Evolutionary conservation across 177 flowering plant species (phyloP).

Genomic region (Vitis hybrid): DNA sequence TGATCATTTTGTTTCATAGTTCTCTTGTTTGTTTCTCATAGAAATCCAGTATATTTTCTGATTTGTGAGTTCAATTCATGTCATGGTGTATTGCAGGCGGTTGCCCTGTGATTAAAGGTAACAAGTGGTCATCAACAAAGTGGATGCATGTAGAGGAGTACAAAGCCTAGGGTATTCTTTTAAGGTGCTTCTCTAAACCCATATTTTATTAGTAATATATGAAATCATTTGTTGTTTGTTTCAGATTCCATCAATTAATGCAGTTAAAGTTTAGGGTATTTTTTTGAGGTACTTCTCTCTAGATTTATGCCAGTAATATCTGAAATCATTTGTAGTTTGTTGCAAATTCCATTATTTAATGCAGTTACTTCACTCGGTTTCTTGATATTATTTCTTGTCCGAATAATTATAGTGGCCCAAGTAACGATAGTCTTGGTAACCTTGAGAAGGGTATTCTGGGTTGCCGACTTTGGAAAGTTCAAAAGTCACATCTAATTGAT

Average conservation of each 20-base stretch:
- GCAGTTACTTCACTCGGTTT: background rate
- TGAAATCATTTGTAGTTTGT: background rate
- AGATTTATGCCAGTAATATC: too few species aligned
- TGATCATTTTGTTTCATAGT: background rate
- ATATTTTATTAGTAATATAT: background rate
- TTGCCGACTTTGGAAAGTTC: too few species aligned
- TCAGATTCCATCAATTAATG: too few species aligned
- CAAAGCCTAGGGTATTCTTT: conserved; percentile 18
- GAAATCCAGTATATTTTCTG: background rate
- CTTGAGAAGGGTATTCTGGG: too few species aligned
- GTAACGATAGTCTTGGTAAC: too few species aligned
- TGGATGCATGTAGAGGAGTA: conserved; percentile 56
- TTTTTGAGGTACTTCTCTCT: too few species aligned
- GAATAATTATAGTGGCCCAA: too few species aligned
- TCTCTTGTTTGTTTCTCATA: background rate
- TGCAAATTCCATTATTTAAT: background rate
- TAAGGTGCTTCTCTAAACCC: conserved; percentile 4
- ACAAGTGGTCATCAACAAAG: conserved; percentile 61
- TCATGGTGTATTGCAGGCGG: conserved; percentile 31
- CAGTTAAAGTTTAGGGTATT: too few species aligned
- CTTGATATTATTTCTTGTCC: background rate
- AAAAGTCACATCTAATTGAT: too few species aligned
- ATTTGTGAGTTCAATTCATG: background rate
- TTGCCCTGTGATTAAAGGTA: conserved; percentile 58
- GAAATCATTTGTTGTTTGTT: background rate